Evolutionary conservation across 306 rosid species (phyloP), one percentile per base, ranked within the genome.

Genomic region (Fagus crenata): DNA sequence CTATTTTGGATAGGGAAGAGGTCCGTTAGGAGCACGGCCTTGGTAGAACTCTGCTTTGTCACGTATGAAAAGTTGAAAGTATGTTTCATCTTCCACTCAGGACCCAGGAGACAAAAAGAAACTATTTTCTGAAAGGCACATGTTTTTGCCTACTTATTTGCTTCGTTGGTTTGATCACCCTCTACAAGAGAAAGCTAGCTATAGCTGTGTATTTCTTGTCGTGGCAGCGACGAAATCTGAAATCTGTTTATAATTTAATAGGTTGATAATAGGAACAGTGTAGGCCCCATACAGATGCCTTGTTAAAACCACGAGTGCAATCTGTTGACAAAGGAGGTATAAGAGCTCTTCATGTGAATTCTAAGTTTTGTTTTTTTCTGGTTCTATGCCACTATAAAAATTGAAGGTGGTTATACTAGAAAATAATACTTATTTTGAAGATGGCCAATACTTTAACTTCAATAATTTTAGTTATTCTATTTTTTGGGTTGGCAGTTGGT

Each of bases 371-470:
- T 73, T 69, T 54, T 72, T 54, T 60, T 79, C 72, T 63, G 39
- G 67, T 78, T 54, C 69, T 67, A 53, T 63, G 39, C 41, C 14
- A 8, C 80, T 56, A 75, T 81, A 75, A 71, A 73, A 72, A 28
- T 63, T 73, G 36, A 61, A 14, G 5, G n/a, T 60, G 67, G 37
- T 36, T 14, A 51, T 8, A 43, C 41, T 35, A 77, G 42, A 2
- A 73, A 73, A 53, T 39, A 73, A 59, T 31, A 9, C 11, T 46
- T 72, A 49, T 84, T 82, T 83, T 58, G 76, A 56, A 69, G 68
- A 74, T 79, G 78, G 83, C 90, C 75, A 67, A 81, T 58, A 43
- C 58, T 76, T 70, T 78, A 71, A 6, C 63, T 39, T 75, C 59
- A 17, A 32, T 85, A 39, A 69, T 81, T 65, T 63, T 81, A 55